A percentile compares a stretch with the other conserved stretches of the same genome.
These are phyloP conservation scores for Lecanosticta acicola DNA, from an alignment of 2,329 filamentous ascomycete genomes.

Conservation along the genomic window DNA sequence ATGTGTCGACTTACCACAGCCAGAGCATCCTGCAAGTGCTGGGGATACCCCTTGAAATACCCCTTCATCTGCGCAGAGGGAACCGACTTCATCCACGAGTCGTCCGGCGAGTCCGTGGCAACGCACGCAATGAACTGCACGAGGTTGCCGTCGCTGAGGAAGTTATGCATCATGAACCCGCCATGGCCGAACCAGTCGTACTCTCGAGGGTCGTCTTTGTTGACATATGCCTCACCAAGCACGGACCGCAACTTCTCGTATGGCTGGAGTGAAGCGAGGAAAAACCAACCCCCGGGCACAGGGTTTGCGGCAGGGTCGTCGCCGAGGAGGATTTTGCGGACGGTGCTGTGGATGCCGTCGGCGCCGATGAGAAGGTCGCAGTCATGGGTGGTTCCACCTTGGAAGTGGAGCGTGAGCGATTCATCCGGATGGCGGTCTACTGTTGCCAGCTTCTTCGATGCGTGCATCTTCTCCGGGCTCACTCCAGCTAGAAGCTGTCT, in stretches of 20 bases:
- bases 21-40: conserved; percentile 8
- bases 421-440: conserved; percentile 2
- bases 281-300: conserved; percentile 7
- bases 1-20: no score
- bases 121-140: conserved; percentile 9
- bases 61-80: conserved; percentile 4
- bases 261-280: conserved; percentile 10
- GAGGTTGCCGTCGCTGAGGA: conserved; percentile 8
- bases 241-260: conserved; percentile 8
- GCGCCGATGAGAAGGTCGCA: conserved; percentile 13
- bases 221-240: conserved; percentile 8
- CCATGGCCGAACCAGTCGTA: conserved; percentile 10
- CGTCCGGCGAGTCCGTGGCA: neutral
- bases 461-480: conserved; percentile 9
- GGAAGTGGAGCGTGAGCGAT: conserved; percentile 4
- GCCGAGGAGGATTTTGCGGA: conserved; percentile 12
- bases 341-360: conserved; percentile 12
- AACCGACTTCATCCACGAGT: conserved; percentile 10
- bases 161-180: conserved; percentile 14
- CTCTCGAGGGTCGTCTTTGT: conserved; percentile 10
- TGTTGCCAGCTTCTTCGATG: conserved; percentile 9
- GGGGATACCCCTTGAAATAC: no score
- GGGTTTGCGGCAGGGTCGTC: conserved; percentile 12
- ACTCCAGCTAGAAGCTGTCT: conserved; percentile 8
- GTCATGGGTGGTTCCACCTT: conserved; percentile 3